Conservation (phyloP, 2,329 filamentous ascomycete genomes). For the Graphilbum sp. region DNA sequence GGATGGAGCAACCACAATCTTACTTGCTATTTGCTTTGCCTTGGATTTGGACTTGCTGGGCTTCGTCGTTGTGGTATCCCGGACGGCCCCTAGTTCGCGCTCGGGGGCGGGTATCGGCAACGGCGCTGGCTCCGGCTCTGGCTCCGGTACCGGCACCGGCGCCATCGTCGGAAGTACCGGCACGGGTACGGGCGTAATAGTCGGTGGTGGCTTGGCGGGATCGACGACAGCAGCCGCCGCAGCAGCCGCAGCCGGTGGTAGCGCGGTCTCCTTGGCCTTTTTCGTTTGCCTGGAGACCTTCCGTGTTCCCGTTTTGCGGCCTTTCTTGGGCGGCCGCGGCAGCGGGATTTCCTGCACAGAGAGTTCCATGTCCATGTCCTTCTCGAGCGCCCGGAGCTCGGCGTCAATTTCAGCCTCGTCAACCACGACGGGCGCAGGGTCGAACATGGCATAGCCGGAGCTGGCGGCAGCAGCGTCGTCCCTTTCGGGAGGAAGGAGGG, state of each 20-base stretch:
- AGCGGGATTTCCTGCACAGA: constrained; percentile 21
- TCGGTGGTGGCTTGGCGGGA: background rate
- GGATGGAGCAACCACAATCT: constrained; percentile 1
- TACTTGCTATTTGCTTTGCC: constrained; percentile 1
- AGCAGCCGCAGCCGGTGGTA: constrained; percentile 6
- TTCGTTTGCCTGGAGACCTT: constrained; percentile 37
- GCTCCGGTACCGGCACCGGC: background rate
- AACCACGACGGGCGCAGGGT: constrained; percentile 26
- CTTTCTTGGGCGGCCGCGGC: constrained; percentile 35
- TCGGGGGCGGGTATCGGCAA: background rate
- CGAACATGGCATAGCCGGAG: constrained; percentile 33
- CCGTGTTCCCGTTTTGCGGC: constrained; percentile 31
- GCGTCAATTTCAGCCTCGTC: constrained; percentile 33
- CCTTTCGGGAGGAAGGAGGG: constrained; percentile 25
- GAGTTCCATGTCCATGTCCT: constrained; percentile 25
- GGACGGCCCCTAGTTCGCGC: background rate
- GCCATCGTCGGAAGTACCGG: background rate
- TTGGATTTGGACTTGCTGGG: constrained; percentile 5
- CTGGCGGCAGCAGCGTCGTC: constrained; percentile 11
- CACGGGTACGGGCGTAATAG: background rate
- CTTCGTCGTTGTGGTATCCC: background rate
- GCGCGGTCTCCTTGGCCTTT: constrained; percentile 21
- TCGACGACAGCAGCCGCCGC: constrained; percentile 6
- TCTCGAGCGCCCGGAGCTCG: constrained; percentile 31
- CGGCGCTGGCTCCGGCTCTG: constrained; percentile 1